phyloP scores from a whole-genome alignment of 2,329 filamentous ascomycete genomes.

The Pseudovirgaria hyperparasitica region DNA sequence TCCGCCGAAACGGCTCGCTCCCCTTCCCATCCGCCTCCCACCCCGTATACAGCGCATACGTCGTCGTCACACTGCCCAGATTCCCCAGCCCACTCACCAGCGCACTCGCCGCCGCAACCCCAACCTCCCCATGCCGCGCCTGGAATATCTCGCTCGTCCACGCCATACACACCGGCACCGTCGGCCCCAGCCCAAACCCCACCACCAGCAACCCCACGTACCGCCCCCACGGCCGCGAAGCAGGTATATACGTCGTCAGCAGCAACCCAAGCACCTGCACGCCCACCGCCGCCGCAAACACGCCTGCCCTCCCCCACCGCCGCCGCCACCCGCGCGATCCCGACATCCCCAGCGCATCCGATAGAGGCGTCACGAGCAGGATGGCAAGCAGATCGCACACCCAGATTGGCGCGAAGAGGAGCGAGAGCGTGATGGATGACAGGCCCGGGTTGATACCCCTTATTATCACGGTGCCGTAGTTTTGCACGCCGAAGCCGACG shows the following conservation, averaged over 20 bases:
- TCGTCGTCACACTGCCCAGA: slow-evolving; percentile 72
- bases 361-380: slow-evolving; percentile 70
- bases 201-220: slow-evolving; percentile 85
- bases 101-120: slow-evolving; percentile 74
- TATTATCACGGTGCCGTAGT: slow-evolving; percentile 81
- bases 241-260: slow-evolving; percentile 60
- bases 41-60: slow-evolving; percentile 78
- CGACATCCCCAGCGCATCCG: no score
- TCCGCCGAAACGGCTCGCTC: slow-evolving; percentile 61
- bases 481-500: slow-evolving; percentile 79
- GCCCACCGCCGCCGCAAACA: slow-evolving; percentile 64
- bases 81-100: slow-evolving; percentile 82
- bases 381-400: slow-evolving; percentile 89
- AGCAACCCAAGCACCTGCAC: slow-evolving; percentile 76
- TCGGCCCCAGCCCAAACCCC: slow-evolving; percentile 80
- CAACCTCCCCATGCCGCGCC: slow-evolving; percentile 76
- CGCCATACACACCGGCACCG: slow-evolving; percentile 86
- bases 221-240: slow-evolving; percentile 60
- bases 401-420: slow-evolving; percentile 87
- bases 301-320: slow-evolving; percentile 63
- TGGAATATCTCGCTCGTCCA: slow-evolving; percentile 91
- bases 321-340: no score
- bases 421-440: slow-evolving; percentile 60
- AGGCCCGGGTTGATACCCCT: slow-evolving; percentile 61
- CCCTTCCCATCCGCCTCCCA: slow-evolving; percentile 65